Percentiles rank a stretch among this genome's conserved stretches.
phyloP scores from a whole-genome alignment of 1,284 basidiomycete species.

The Irpex sp. region DNA sequence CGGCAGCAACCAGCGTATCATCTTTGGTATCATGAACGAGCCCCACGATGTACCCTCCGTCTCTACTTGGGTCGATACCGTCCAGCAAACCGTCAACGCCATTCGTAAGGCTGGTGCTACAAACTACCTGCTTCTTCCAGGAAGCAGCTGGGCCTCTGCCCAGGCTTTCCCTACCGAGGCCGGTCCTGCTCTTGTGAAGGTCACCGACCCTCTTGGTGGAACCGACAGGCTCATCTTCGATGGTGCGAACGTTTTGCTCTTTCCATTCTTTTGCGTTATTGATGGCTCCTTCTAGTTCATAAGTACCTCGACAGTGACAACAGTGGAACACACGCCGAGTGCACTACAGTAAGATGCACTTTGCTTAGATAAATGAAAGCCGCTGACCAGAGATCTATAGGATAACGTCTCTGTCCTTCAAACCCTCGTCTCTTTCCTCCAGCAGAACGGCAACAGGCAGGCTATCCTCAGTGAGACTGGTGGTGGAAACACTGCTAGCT shows the following conservation, averaged over 20 bases:
- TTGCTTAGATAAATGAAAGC: not conserved
- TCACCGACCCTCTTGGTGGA: slow-evolving; percentile 50
- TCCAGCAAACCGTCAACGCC: slow-evolving; percentile 45
- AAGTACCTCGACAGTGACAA: slow-evolving; percentile 59
- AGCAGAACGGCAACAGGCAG: slow-evolving; percentile 45
- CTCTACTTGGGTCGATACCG: slow-evolving; percentile 38
- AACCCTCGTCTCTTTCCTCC: slow-evolving; percentile 41
- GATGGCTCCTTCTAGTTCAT: slow-evolving; percentile 36
- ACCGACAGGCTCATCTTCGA: slow-evolving; percentile 52
- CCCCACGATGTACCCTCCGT: slow-evolving; percentile 41
- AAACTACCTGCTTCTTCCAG: slow-evolving; percentile 43
- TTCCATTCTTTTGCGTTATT: not conserved
- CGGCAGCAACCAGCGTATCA: slow-evolving; percentile 39
- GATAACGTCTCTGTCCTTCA: slow-evolving; percentile 43
- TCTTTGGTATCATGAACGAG: slow-evolving; percentile 50
- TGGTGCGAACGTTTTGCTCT: slow-evolving; percentile 21
- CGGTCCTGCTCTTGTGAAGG: slow-evolving; percentile 41
- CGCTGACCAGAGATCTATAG: slow-evolving; percentile 9
- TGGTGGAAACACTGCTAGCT: slow-evolving; percentile 47
- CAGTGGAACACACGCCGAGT: slow-evolving; percentile 46
- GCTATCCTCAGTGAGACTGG: slow-evolving; percentile 56
- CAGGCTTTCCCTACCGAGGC: slow-evolving; percentile 46
- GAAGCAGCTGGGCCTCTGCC: slow-evolving; percentile 39
- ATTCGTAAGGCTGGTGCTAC: slow-evolving; percentile 43
- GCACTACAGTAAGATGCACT: slow-evolving; percentile 30